Base-by-base conservation (phyloP, 2,329 filamentous ascomycete species). In the Microsporum canis region DNA sequence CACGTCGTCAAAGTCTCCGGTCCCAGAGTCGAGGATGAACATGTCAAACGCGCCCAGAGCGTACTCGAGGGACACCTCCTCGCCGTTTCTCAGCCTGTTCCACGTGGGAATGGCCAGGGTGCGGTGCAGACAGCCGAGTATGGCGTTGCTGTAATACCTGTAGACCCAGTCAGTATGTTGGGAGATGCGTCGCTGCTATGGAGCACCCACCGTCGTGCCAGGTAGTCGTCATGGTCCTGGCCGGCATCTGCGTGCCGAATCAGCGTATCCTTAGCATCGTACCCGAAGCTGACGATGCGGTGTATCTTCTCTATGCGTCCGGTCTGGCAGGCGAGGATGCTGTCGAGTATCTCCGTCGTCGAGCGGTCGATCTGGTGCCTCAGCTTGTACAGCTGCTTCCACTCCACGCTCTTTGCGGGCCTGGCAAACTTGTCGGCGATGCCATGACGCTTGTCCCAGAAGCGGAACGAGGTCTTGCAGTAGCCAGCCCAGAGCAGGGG, bases 191-290 rank as follows among this genome's bases (percentile, higher is more conserved):
- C 2, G 5, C 14, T 14, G n/a, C n/a, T 41, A 41, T 5, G 17
- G 39, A 43, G 17, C 39, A 55, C 17, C 17, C 47, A 56, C 41
- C 68, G 65, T 65, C 84, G 75, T 12, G 92, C 88, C 68, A 99
- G 76, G 59, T 88, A 83, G 75, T 96, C 90, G 12, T 88, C 82
- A 3, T 77, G 79, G 45, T 82, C 78, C 10, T 87, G 80, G 14
- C 80, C 76, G 38, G 81, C 79, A 8, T 77, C 77, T 63, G 81
- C 83, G 70, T 95, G 85, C 60, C 81, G 78, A 63, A 91, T 69
- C 57, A 97, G 80, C 60, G 85, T 86, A 71, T 96, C 91, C 72
- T 96, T 96, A 53, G 87, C 88, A 76, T 97, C 91, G 69, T 91
- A 92, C 0, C 91, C 91, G 68, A 86, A 79, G 33, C 79, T 76